Percentiles rank a stretch among this genome's conserved stretches.
Conservation (phyloP, 805 yeast species). For the Saturnispora galanensis region DNA sequence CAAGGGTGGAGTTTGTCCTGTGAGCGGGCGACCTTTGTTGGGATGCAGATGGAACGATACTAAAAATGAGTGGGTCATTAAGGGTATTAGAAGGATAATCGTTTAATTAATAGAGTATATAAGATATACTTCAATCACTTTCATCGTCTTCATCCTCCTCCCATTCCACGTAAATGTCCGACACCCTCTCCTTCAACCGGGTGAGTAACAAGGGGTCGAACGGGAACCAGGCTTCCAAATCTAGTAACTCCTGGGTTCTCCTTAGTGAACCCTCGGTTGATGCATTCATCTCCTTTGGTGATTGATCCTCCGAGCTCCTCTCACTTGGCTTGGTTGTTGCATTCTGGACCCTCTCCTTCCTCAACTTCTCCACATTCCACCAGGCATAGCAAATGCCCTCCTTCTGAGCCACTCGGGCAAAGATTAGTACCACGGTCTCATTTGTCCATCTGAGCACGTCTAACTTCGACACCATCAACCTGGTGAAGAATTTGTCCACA, state of each 20-base stretch:
- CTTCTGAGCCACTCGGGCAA: slow-evolving; percentile 85
- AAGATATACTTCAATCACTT: slow-evolving; percentile 19
- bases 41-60: slow-evolving; percentile 61
- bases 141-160: slow-evolving; percentile 49
- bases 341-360: slow-evolving; percentile 46
- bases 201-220: slow-evolving; percentile 84
- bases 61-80: slow-evolving; percentile 56
- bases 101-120: slow-evolving; percentile 20
- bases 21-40: slow-evolving; percentile 60
- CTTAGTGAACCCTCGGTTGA: slow-evolving; percentile 14
- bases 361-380: slow-evolving; percentile 84
- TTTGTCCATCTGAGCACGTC: slow-evolving; percentile 91
- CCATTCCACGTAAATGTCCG: slow-evolving; percentile 71
- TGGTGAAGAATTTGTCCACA: slow-evolving; percentile 77
- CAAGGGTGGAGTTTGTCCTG: slow-evolving; percentile 72
- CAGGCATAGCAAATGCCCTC: slow-evolving; percentile 89
- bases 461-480: slow-evolving; percentile 77
- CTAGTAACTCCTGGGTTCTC: slow-evolving; percentile 64
- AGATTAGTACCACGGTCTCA: slow-evolving; percentile 85
- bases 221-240: slow-evolving; percentile 91
- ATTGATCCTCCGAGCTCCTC: neutral
- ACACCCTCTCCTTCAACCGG: slow-evolving; percentile 43
- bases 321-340: slow-evolving; percentile 1
- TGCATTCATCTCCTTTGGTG: neutral
- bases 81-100: slow-evolving; percentile 67